These are phyloP conservation scores for Gymnopilus junonius DNA, from an alignment of 768 basidiomycete genomes.

Conservation along the genomic window DNA sequence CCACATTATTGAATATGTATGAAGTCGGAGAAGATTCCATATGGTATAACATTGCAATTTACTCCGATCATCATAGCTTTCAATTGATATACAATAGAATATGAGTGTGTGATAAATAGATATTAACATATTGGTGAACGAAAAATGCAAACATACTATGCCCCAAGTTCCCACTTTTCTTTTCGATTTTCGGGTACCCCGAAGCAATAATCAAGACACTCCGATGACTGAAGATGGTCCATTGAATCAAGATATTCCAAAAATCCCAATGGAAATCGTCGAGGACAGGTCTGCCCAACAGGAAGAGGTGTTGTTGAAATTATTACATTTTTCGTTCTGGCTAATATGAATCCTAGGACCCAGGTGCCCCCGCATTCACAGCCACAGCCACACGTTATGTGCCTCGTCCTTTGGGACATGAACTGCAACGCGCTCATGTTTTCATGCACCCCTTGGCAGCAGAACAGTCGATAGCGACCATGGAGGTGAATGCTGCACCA, in stretches of 20 bases:
- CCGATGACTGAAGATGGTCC: background rate
- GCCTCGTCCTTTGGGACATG: background rate
- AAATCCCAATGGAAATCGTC: too few species aligned
- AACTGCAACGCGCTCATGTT: background rate
- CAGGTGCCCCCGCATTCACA: background rate
- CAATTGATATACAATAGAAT: background rate
- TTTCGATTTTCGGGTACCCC: background rate
- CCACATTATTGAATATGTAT: background rate
- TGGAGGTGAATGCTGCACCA: background rate
- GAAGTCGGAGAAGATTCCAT: background rate
- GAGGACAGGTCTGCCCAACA: background rate
- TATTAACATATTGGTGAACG: background rate
- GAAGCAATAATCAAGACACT: background rate
- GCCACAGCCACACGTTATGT: background rate
- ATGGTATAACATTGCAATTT: background rate
- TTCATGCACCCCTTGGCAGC: background rate
- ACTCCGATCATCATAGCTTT: background rate
- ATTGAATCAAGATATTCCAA: background rate
- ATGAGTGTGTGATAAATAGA: background rate
- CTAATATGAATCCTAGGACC: background rate
- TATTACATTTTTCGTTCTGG: background rate
- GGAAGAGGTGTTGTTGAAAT: background rate
- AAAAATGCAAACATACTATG: background rate
- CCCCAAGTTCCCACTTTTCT: background rate
- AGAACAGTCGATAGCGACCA: background rate